Percentiles rank a stretch among this genome's conserved stretches.
These are phyloP conservation scores for Hypoxylon crocopeplum DNA, from an alignment of 495 filamentous ascomycete genomes.

Conservation along the genomic window DNA sequence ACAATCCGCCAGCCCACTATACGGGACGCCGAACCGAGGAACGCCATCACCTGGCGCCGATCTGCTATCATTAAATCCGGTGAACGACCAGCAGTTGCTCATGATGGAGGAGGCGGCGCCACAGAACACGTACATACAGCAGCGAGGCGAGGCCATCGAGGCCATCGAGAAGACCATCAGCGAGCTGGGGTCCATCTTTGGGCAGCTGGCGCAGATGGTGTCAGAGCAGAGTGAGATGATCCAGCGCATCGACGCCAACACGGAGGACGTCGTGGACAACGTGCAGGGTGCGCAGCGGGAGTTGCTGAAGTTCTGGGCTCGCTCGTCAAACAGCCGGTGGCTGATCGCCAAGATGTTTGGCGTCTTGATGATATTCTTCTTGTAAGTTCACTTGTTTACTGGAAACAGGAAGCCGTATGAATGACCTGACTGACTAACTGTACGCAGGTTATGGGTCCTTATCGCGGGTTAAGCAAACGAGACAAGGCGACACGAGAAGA, in stretches of 20 bases:
- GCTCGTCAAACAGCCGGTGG: conserved; percentile 94
- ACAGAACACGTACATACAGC: conserved; percentile 87
- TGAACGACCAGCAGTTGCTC: conserved; percentile 86
- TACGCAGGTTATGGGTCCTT: conserved; percentile 46
- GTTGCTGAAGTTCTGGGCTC: conserved; percentile 93
- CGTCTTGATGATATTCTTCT: conserved; percentile 67
- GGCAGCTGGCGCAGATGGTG: conserved; percentile 96
- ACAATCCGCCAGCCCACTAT: conserved; percentile 80
- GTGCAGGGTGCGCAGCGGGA: conserved; percentile 95
- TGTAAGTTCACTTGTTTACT: conserved; percentile 41
- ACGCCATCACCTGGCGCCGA: conserved; percentile 67
- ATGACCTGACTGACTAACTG: neutral
- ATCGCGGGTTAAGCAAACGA: conserved; percentile 41
- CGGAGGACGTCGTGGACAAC: conserved; percentile 92
- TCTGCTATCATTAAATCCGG: conserved; percentile 84
- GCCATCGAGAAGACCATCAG: conserved; percentile 94
- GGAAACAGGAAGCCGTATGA: neutral
- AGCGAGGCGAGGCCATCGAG: conserved; percentile 94
- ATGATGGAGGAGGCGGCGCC: conserved; percentile 94
- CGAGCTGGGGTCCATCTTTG: conserved; percentile 94
- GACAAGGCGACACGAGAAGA: conserved; percentile 12
- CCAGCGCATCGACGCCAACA: conserved; percentile 88
- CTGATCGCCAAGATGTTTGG: conserved; percentile 99
- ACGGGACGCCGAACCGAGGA: conserved; percentile 75
- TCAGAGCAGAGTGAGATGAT: conserved; percentile 97